Conservation (phyloP, 495 filamentous ascomycete species). For the Wilcoxina mikolae region DNA sequence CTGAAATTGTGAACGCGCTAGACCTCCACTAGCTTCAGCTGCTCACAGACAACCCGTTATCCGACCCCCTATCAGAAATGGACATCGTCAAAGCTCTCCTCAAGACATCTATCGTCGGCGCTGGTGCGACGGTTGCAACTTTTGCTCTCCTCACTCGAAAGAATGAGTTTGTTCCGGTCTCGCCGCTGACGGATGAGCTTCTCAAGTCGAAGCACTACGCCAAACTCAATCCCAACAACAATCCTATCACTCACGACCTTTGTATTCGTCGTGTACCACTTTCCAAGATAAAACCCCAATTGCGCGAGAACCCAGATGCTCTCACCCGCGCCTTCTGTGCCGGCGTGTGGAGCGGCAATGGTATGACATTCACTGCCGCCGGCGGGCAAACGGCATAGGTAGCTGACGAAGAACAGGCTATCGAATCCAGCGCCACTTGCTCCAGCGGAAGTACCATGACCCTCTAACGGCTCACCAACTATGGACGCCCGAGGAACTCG, state of each 20-base stretch:
- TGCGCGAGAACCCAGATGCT: constrained; percentile 46
- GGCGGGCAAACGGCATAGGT: background rate
- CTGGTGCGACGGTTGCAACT: background rate
- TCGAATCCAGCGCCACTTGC: constrained; percentile 44
- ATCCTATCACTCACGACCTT: constrained; percentile 47
- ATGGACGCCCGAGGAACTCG: constrained; percentile 45
- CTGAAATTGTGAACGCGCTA: too few relatives aligned
- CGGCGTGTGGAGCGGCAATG: constrained; percentile 51
- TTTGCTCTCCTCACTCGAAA: background rate
- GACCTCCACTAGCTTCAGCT: too few relatives aligned
- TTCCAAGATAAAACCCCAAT: constrained; percentile 45
- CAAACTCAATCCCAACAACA: constrained; percentile 46
- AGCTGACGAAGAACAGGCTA: constrained; percentile 36
- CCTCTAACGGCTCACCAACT: constrained; percentile 48
- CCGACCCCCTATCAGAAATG: constrained; percentile 30
- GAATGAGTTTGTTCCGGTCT: constrained; percentile 29
- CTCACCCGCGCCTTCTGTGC: constrained; percentile 49
- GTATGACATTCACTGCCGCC: constrained; percentile 32
- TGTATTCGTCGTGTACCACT: constrained; percentile 48
- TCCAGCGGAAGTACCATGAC: constrained; percentile 47
- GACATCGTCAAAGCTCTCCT: constrained; percentile 35
- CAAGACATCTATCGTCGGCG: constrained; percentile 33
- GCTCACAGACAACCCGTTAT: too few relatives aligned
- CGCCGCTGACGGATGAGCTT: constrained; percentile 36
- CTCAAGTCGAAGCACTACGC: constrained; percentile 41